Conservation (phyloP, 495 filamentous ascomycete genomes). For the Penicillium samsonianum region DNA sequence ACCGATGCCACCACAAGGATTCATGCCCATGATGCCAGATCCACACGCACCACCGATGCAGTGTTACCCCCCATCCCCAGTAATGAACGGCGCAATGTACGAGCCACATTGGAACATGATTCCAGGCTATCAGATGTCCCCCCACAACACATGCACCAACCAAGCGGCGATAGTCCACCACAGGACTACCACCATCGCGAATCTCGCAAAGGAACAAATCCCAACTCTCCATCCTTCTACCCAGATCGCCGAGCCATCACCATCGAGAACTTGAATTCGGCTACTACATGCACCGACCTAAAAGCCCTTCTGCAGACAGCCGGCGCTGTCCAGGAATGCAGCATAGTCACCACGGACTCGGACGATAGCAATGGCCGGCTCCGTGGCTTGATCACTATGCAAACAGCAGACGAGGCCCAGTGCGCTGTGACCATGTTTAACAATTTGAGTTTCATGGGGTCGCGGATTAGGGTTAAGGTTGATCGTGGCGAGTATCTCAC, state of each 20-base stretch:
- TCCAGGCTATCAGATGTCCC: slow-evolving; percentile 38
- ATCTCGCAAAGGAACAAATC: slow-evolving; percentile 11
- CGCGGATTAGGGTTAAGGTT: slow-evolving; percentile 28
- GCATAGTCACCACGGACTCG: slow-evolving; percentile 24
- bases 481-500: background rate
- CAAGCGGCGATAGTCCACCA: background rate
- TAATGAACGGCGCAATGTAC: slow-evolving; percentile 32
- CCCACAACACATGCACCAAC: slow-evolving; percentile 21
- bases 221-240: slow-evolving; percentile 9
- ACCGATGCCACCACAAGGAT: slow-evolving; percentile 29
- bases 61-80: slow-evolving; percentile 35
- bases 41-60: slow-evolving; percentile 27
- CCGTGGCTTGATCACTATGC: slow-evolving; percentile 37
- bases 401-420: slow-evolving; percentile 38
- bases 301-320: slow-evolving; percentile 24
- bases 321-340: slow-evolving; percentile 35
- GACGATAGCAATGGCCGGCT: slow-evolving; percentile 20
- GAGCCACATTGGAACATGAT: slow-evolving; percentile 37
- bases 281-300: slow-evolving; percentile 30
- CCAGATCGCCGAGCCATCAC: slow-evolving; percentile 26
- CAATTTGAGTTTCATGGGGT: slow-evolving; percentile 36
- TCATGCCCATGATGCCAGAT: slow-evolving; percentile 40
- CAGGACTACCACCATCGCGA: slow-evolving; percentile 10
- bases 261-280: slow-evolving; percentile 33
- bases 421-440: slow-evolving; percentile 34